Evolutionary conservation across 2,329 filamentous ascomycete genomes (phyloP).

Genomic region (Apiospora saccharicola): DNA sequence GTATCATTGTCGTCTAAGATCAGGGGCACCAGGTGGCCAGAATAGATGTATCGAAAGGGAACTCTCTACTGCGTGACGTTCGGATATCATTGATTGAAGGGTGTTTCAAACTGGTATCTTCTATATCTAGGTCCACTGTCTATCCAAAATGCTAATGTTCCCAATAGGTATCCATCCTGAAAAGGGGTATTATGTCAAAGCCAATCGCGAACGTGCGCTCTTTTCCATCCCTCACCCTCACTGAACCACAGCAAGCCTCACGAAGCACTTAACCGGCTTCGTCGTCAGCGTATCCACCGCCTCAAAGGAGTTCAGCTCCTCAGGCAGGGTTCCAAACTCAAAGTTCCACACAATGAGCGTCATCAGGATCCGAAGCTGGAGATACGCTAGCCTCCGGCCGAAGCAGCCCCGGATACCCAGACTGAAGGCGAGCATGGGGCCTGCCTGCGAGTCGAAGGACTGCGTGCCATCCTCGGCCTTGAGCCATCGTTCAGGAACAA

Average conservation of each 20-base stretch:
- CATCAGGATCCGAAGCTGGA: slow-evolving; percentile 40
- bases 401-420: slow-evolving; percentile 29
- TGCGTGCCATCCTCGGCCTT: slow-evolving; percentile 14
- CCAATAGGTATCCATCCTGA: background rate
- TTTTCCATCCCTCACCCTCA: background rate
- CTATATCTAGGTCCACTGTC: background rate
- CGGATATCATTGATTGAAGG: background rate
- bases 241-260: slow-evolving; percentile 25
- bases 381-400: slow-evolving; percentile 35
- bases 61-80: background rate
- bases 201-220: background rate
- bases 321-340: slow-evolving; percentile 32
- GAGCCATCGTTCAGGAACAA: slow-evolving; percentile 30
- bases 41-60: background rate
- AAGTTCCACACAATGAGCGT: slow-evolving; percentile 41
- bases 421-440: slow-evolving; percentile 29
- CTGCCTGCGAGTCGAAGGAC: slow-evolving; percentile 29
- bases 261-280: slow-evolving; percentile 33
- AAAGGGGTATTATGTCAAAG: background rate
- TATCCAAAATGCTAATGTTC: background rate
- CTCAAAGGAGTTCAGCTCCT: slow-evolving; percentile 33
- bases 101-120: background rate
- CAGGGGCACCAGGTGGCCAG: too few relatives aligned
- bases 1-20: too few relatives aligned
- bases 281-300: slow-evolving; percentile 31